Evolutionary conservation across 2,329 filamentous ascomycete genomes (phyloP).

Genomic region (Verticillium klebahnii): DNA sequence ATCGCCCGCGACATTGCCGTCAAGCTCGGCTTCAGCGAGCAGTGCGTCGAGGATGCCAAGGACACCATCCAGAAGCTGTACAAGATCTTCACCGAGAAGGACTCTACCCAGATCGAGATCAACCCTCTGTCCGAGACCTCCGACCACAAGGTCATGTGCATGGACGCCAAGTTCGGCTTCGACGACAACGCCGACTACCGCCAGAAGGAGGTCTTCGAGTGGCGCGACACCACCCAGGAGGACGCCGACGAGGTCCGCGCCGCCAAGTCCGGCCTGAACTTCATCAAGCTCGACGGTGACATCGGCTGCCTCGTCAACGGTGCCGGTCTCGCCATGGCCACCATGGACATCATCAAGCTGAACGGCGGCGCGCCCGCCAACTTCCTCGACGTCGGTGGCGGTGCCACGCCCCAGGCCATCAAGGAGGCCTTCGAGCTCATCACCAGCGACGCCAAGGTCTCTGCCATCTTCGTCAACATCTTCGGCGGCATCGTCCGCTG

Average conservation of each 20-base stretch:
- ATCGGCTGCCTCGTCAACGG: constrained; percentile 99
- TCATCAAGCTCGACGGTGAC: constrained; percentile 99
- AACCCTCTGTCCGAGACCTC: constrained; percentile 98
- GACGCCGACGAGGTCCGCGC: constrained; percentile 94
- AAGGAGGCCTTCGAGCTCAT: constrained; percentile 98
- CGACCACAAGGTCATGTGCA: constrained; percentile 96
- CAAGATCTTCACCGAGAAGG: constrained; percentile 97
- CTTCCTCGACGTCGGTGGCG: constrained; percentile 98
- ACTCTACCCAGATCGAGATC: constrained; percentile 99
- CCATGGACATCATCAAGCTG: constrained; percentile 99
- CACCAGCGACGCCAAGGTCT: constrained; percentile 96
- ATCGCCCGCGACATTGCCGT: constrained; percentile 85
- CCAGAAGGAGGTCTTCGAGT: constrained; percentile 92
- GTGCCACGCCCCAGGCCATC: constrained; percentile 94
- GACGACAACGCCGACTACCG: constrained; percentile 99
- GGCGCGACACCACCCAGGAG: constrained; percentile 93
- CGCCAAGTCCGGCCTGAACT: constrained; percentile 92
- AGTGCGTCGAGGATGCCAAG: constrained; percentile 94
- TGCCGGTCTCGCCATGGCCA: constrained; percentile 98
- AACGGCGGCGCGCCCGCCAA: constrained; percentile 95
- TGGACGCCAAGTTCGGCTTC: constrained; percentile 99
- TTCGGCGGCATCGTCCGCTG: constrained; percentile 98
- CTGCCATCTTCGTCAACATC: constrained; percentile 99
- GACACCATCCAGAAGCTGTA: constrained; percentile 98
- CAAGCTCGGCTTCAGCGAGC: constrained; percentile 94